Conservation (phyloP, 2,329 filamentous ascomycete species). For the Neofusicoccum sp. region DNA sequence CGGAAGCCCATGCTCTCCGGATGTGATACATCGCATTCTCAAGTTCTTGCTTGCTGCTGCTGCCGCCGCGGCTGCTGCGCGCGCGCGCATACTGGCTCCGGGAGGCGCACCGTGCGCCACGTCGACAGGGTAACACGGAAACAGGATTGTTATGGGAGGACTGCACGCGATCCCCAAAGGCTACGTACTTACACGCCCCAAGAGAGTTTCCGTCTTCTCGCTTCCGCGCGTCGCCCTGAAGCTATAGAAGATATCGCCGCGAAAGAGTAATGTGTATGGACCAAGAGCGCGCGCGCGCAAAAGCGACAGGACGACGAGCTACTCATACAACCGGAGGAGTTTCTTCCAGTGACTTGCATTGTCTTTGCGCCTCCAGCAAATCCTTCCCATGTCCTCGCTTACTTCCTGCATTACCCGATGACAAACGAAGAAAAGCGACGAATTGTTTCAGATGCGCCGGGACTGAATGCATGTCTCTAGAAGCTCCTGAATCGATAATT, state of each 20-base stretch:
- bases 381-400: constrained; percentile 2
- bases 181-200: constrained; percentile 13
- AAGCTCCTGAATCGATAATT: constrained; percentile 16
- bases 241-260: background rate
- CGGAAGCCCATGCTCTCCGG: too few relatives aligned
- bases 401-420: constrained; percentile 6
- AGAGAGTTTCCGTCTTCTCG: background rate
- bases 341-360: constrained; percentile 7
- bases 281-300: background rate
- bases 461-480: constrained; percentile 19
- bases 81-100: too few relatives aligned
- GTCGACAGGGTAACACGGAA: constrained; percentile 8
- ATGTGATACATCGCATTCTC: too few relatives aligned
- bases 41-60: too few relatives aligned
- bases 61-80: too few relatives aligned
- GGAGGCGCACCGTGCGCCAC: constrained; percentile 1
- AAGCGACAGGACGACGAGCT: constrained; percentile 8
- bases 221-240: background rate
- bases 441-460: constrained; percentile 19
- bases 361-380: constrained; percentile 7
- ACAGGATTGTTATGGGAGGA: background rate
- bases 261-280: background rate
- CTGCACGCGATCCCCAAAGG: background rate
- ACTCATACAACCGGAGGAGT: background rate
- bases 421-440: constrained; percentile 10